Percentiles rank a stretch among this genome's conserved stretches.
phyloP scores from a whole-genome alignment of 441 rosid species.

The Erodium chrysanthum region DNA sequence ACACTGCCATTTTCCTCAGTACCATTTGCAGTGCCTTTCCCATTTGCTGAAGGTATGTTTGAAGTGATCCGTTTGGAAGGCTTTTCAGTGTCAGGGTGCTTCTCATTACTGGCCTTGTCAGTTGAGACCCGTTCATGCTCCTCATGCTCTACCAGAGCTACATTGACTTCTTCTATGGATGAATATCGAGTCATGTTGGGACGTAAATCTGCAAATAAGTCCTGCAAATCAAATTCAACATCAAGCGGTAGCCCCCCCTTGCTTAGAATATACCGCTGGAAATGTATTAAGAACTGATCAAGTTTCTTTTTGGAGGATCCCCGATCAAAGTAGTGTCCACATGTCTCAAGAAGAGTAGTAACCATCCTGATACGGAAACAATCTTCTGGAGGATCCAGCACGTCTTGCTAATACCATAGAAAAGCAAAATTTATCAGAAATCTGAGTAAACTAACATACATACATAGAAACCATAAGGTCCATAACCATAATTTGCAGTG shows the following conservation, averaged over 20 bases:
- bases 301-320: slow-evolving; percentile 97
- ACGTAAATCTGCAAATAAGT: slow-evolving; percentile 80
- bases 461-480: too few relatives aligned
- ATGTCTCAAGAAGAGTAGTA: slow-evolving; percentile 82
- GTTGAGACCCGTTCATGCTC: slow-evolving; percentile 56
- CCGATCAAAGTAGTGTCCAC: slow-evolving; percentile 94
- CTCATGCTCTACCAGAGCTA: slow-evolving; percentile 68
- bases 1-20: slow-evolving; percentile 60
- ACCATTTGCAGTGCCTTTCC: slow-evolving; percentile 36
- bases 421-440: slow-evolving; percentile 5
- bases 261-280: slow-evolving; percentile 87
- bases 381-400: slow-evolving; percentile 91
- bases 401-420: slow-evolving; percentile 55
- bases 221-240: slow-evolving; percentile 94
- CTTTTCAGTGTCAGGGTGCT: slow-evolving; percentile 57
- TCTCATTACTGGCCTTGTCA: slow-evolving; percentile 52
- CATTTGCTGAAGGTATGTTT: slow-evolving; percentile 36
- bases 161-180: slow-evolving; percentile 73
- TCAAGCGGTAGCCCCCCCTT: slow-evolving; percentile 78
- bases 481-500: background rate
- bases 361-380: slow-evolving; percentile 95
- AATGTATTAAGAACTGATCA: slow-evolving; percentile 77
- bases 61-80: slow-evolving; percentile 33
- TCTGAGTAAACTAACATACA: background rate
- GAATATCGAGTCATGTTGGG: slow-evolving; percentile 71